Percentiles rank a stretch among this genome's conserved stretches.
Evolutionary conservation across 176 grass and related monocot species (phyloP).

Genomic region (Paspalum vaginatum): DNA sequence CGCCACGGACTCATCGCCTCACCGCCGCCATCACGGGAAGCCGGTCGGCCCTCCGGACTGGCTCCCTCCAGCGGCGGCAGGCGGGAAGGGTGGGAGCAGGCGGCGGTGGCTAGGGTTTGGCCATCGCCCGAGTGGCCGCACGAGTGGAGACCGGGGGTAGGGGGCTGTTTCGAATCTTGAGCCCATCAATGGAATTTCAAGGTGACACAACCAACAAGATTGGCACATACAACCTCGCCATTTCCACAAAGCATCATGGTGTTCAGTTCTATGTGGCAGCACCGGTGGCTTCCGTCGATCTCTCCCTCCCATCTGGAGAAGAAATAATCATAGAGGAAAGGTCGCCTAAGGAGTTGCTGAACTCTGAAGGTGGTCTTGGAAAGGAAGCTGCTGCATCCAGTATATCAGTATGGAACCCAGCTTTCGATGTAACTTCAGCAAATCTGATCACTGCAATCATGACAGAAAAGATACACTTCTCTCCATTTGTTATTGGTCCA

Average conservation of each 20-base stretch:
- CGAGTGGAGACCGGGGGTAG: too few species aligned
- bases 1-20: too few species aligned
- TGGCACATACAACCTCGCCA: constrained; percentile 84
- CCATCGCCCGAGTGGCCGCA: too few species aligned
- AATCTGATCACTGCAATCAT: constrained; percentile 89
- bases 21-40: too few species aligned
- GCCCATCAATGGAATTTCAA: constrained; percentile 42
- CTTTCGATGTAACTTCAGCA: constrained; percentile 90
- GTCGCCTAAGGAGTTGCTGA: constrained; percentile 82
- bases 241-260: constrained; percentile 72
- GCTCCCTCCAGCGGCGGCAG: too few species aligned
- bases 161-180: too few species aligned
- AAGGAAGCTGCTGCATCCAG: constrained; percentile 85
- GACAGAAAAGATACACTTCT: constrained; percentile 77
- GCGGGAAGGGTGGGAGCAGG: too few species aligned
- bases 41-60: too few species aligned
- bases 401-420: constrained; percentile 92
- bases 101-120: too few species aligned
- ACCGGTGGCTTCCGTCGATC: constrained; percentile 79
- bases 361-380: constrained; percentile 87
- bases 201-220: constrained; percentile 99
- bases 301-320: constrained; percentile 70
- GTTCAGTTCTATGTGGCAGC: constrained; percentile 92
- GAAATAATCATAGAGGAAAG: constrained; percentile 90
- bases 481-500: not conserved